A percentile compares a stretch with the other conserved stretches of the same genome.
Conservation (phyloP, 2,329 filamentous ascomycete species). For the Sclerotinia trifoliorum region DNA sequence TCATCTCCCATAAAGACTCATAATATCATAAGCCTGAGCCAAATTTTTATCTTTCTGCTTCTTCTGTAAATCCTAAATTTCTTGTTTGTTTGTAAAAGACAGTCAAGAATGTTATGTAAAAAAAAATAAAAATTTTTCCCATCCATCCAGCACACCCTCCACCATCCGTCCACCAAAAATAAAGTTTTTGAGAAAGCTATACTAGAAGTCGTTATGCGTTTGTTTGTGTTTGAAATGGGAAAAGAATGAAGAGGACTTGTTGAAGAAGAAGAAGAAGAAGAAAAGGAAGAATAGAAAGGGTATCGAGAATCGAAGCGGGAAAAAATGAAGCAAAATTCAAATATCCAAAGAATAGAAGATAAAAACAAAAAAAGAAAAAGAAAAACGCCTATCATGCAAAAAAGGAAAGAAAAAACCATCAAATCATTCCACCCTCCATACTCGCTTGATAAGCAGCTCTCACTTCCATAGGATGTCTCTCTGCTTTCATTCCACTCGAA, state of each 20-base stretch:
- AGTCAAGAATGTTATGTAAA: conserved; percentile 13
- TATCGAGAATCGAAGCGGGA: conserved; percentile 25
- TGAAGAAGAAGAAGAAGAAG: conserved; percentile 4
- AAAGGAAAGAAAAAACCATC: conserved; percentile 19
- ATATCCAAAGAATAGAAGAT: background rate
- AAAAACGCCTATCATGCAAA: conserved; percentile 24
- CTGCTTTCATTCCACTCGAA: conserved; percentile 23
- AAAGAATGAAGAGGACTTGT: conserved; percentile 10
- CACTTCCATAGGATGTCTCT: conserved; percentile 40
- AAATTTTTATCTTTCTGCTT: conserved; percentile 12
- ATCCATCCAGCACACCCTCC: background rate
- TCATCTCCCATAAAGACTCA: conserved; percentile 25
- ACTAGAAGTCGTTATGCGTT: conserved; percentile 17
- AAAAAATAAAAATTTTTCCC: conserved; percentile 2
- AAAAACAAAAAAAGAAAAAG: background rate
- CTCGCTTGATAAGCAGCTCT: conserved; percentile 34
- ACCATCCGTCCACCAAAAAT: background rate
- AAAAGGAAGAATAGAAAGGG: conserved; percentile 26
- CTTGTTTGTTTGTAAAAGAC: conserved; percentile 17
- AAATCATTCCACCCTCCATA: conserved; percentile 41
- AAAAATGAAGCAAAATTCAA: conserved; percentile 14
- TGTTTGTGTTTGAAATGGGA: conserved; percentile 20
- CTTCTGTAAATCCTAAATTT: conserved; percentile 1
- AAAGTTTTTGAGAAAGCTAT: conserved; percentile 14
- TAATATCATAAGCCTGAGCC: conserved; percentile 19